Evolutionary conservation across 345 rosid genomes (phyloP), one percentile per base, ranked within the genome.

Genomic region (Syzygium grande): DNA sequence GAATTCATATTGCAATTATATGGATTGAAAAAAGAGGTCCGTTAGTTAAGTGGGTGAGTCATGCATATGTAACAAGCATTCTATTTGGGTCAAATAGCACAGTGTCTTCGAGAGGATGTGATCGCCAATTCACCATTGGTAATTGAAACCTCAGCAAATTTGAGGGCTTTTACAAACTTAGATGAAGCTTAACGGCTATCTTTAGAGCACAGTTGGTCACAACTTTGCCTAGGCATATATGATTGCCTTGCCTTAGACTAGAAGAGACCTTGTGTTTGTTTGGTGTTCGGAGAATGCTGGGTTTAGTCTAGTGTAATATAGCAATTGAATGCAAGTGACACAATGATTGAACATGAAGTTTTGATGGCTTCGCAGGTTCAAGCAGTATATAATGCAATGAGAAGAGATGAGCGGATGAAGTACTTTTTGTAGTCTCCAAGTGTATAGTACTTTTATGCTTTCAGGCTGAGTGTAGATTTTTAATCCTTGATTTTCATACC

Each of bases 331-430:
- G 79, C 25, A 17, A 68, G 79, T 68, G 79, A 68, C 79, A 3
- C 25, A 30, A 68, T 68, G 79, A 34, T 43, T 52, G 38, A 29
- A 53, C 25, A 10, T 84, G 21, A 29, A 53, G 61, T 84, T 84
- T 52, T 52, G 63, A n/a, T 52, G 22, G 27, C 38, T 84, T 30
- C 56, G 23, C 86, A 84, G 77, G 87, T 85, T 54, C 88, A 87
- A 87, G 88, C 85, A 38, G 88, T 87, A 58, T 87, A 87, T 83
- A 87, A 87, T 56, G 88, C 88, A 17, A 87, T 87, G 88, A 87
- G 88, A 80, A 87, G 88, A 80, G 88, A 87, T 29, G 88, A 80
- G 51, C 85, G 88, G 77, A 87, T 87, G 88, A 87, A 87, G 56
- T 87, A 87, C 77, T 87, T 87, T 29, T 46, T 87, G 85, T 87